phyloP scores from a whole-genome alignment of 352 stramenopile genomes.

The Globisporangium ultimum region DNA sequence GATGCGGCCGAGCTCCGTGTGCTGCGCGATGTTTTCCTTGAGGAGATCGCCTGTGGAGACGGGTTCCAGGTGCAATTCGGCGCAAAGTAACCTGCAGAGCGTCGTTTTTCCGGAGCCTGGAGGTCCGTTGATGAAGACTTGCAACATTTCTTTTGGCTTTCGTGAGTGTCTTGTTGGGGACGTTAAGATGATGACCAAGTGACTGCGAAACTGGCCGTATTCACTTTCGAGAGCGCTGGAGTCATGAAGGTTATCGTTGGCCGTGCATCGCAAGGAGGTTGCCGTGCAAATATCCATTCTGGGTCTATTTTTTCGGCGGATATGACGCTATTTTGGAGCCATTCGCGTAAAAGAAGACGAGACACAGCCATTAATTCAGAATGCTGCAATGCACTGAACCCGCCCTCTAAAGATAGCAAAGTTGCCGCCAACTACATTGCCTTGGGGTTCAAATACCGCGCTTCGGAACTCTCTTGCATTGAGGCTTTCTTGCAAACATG shows the following conservation, averaged over 20 bases:
- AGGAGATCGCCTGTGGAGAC: slow-evolving; percentile 67
- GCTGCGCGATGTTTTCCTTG: slow-evolving; percentile 63
- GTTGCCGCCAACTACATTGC: too few species aligned
- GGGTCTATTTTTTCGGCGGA: too few species aligned
- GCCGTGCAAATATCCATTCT: too few species aligned
- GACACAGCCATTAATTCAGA: too few species aligned
- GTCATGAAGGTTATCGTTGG: too few species aligned
- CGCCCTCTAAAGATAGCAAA: too few species aligned
- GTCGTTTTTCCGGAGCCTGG: slow-evolving; percentile 70
- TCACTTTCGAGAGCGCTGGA: too few species aligned
- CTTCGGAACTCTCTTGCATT: not conserved
- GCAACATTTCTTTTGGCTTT: slow-evolving; percentile 30
- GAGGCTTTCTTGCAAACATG: not conserved
- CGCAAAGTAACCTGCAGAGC: slow-evolving; percentile 52
- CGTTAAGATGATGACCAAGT: not conserved
- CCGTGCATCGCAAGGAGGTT: too few species aligned
- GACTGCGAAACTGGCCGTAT: not conserved
- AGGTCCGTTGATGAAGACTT: slow-evolving; percentile 68
- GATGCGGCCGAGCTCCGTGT: slow-evolving; percentile 45
- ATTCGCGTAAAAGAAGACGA: too few species aligned
- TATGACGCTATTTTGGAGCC: too few species aligned
- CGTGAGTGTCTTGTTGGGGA: not conserved
- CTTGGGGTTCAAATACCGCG: not conserved
- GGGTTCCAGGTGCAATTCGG: slow-evolving; percentile 53
- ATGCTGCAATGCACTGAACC: too few species aligned